Base-by-base conservation (phyloP, 2,329 filamentous ascomycete genomes). In the Dactylellina parvicollis region DNA sequence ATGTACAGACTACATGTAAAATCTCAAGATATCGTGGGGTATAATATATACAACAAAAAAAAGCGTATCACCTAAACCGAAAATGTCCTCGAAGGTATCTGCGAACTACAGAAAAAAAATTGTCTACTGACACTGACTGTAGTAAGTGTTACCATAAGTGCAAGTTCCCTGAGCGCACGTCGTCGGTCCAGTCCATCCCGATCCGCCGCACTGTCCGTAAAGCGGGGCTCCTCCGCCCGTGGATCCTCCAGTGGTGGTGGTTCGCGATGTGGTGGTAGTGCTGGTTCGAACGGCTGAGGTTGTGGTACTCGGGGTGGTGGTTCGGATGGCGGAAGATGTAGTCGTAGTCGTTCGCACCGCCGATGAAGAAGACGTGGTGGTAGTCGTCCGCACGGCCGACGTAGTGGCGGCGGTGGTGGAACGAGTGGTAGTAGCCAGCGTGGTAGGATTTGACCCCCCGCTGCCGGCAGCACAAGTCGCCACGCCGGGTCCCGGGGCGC, bases 401-500 rank as follows among this genome's bases (percentile, higher is more conserved):
- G 42, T 50, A n/a, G 34, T 26, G 4, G 52, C 18, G 8, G 50
- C n/a, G 16, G 28, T 26, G 16, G n/a, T n/a, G n/a, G n/a, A n/a
- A n/a, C n/a, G 16, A 42, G 61, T 65, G 2, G 72, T 61, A 8
- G 61, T 55, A 8, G 72, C 46, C 2, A 16, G 44, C 30, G 47
- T 66, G n/a, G 75, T 52, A 20, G 49, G 26, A 8, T 12, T 30
- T 4, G 20, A 2, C 75, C 64, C 28, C 44, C 60, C 60, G 36
- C 67, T 46, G 20, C 47, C 49, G 44, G 69, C 74, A 52, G 26
- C 56, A n/a, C 72, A 77, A 36, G 75, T 78, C n/a, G 65, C 76
- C 18, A 74, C 75, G 32, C 52, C 69, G 9, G 78, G 78, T 71
- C 75, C 79, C 75, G 76, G 76, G 69, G 80, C 79, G 12, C 69